phyloP scores from a whole-genome alignment of 441 rosid species.

The Populus hybrid region DNA sequence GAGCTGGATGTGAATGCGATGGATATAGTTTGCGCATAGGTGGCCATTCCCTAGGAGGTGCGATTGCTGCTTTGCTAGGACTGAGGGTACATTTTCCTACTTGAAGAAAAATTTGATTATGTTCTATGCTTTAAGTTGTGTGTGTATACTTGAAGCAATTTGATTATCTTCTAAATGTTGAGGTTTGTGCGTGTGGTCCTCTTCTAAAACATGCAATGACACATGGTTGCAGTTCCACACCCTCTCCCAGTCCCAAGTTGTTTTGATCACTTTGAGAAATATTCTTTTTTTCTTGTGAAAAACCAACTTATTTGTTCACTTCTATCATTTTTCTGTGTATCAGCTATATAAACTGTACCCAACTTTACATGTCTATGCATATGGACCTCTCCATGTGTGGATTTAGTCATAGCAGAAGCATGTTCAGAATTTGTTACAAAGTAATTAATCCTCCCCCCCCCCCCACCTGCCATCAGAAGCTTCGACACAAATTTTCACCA shows the following conservation, averaged over 20 bases:
- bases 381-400: slow-evolving; percentile 85
- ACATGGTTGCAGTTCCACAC: too few relatives aligned
- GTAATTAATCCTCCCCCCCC: too few relatives aligned
- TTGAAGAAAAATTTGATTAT: slow-evolving; percentile 1
- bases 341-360: slow-evolving; percentile 66
- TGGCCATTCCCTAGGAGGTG: slow-evolving; percentile 93
- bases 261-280: too few relatives aligned
- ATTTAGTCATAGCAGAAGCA: slow-evolving; percentile 63
- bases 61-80: slow-evolving; percentile 82
- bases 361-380: slow-evolving; percentile 65
- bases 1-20: slow-evolving; percentile 81
- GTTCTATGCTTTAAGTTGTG: neutral
- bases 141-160: too few relatives aligned
- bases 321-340: slow-evolving; percentile 3
- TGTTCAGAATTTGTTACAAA: slow-evolving; percentile 75
- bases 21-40: slow-evolving; percentile 67
- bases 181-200: neutral
- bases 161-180: too few relatives aligned
- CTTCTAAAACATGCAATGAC: slow-evolving; percentile 31
- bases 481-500: slow-evolving; percentile 9
- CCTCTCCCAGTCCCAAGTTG: too few relatives aligned
- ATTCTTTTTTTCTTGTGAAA: too few relatives aligned
- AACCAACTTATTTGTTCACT: neutral
- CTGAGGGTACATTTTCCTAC: slow-evolving; percentile 49
- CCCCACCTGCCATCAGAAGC: too few relatives aligned